Percentiles rank a stretch among this genome's conserved stretches.
Conservation (phyloP, 495 filamentous ascomycete species). For the Apiosordaria backusii region DNA sequence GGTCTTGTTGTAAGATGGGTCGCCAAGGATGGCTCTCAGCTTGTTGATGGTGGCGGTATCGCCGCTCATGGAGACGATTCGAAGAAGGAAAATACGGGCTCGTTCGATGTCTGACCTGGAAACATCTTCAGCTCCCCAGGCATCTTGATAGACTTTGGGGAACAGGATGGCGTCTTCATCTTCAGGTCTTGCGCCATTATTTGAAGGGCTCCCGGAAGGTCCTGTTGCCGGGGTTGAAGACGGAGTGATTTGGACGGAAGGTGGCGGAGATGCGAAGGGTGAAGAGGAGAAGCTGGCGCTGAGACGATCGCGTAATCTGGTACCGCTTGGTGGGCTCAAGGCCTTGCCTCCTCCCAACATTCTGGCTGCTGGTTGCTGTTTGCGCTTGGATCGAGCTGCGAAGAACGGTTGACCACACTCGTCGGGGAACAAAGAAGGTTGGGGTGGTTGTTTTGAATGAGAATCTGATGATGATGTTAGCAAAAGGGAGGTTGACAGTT, state of each 20-base stretch:
- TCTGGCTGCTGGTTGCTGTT: neutral
- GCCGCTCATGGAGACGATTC: slow-evolving; percentile 28
- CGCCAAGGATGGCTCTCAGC: slow-evolving; percentile 27
- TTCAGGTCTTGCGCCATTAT: neutral
- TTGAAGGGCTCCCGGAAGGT: neutral
- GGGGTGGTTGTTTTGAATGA: neutral
- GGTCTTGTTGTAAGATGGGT: slow-evolving; percentile 20
- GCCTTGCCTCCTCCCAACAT: slow-evolving; percentile 6
- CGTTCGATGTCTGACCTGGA: slow-evolving; percentile 30
- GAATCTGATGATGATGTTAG: neutral
- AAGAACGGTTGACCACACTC: slow-evolving; percentile 12
- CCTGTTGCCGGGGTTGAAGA: slow-evolving; percentile 1
- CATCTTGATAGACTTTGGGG: slow-evolving; percentile 33
- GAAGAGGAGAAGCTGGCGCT: slow-evolving; percentile 3
- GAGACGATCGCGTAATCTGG: slow-evolving; percentile 9
- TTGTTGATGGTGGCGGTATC: slow-evolving; percentile 20
- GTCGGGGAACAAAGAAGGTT: neutral
- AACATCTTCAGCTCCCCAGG: slow-evolving; percentile 26
- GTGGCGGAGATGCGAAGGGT: neutral
- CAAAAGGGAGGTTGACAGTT: neutral
- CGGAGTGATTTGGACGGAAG: neutral
- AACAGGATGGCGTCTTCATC: slow-evolving; percentile 28
- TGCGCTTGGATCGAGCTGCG: neutral
- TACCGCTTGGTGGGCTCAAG: neutral
- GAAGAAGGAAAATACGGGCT: slow-evolving; percentile 32